Base-by-base conservation (phyloP, 345 rosid genomes). In the Theobroma cacao region DNA sequence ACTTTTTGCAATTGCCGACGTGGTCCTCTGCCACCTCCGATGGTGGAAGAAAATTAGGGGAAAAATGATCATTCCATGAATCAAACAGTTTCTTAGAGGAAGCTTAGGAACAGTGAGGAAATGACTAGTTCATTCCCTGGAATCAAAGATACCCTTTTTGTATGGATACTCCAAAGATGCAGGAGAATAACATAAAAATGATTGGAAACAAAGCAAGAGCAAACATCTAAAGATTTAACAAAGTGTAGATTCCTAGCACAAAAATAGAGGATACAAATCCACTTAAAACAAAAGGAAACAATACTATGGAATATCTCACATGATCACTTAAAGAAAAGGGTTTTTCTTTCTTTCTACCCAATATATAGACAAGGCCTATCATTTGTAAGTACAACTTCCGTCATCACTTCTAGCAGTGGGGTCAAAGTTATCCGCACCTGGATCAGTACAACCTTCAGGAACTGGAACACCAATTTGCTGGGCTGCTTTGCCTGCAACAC, bases 371-470 rank as follows among this genome's bases (percentile, higher is more conserved):
- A 43, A 69, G 62, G 72, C 59, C 78, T 86, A 87, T 11, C 78
- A 8, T 38, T 78, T 62, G 80, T 90, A 96, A 47, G 11, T 72
- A 83, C 98, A 92, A 84, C 85, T 96, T 82, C 98, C 98, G 87
- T 96, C 96, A 62, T 96, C 98, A 85, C 95, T 93, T 83, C 99
- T 90, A 8, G 96, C 97, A 12, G 96, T 92, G 61, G 99, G 98
- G 83, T 95, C 98, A 80, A 81, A 93, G 90, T 95, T 92, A 4
- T 26, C 5, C 11, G 98, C 97, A 17, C 0, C 15, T 15, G 86
- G 93, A 81, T 95, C 97, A 24, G 95, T 90, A 77, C 98, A 95
- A 1, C 98, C 95, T 86, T 92, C 95, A 34, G 97, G 94, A 48
- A 90, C 89, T 2, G 98, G 93, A 6, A 95, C 0, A 20, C 69